Evolutionary conservation across 1,284 basidiomycete species (phyloP).

Genomic region (Mycosarcoma mackinlayi): DNA sequence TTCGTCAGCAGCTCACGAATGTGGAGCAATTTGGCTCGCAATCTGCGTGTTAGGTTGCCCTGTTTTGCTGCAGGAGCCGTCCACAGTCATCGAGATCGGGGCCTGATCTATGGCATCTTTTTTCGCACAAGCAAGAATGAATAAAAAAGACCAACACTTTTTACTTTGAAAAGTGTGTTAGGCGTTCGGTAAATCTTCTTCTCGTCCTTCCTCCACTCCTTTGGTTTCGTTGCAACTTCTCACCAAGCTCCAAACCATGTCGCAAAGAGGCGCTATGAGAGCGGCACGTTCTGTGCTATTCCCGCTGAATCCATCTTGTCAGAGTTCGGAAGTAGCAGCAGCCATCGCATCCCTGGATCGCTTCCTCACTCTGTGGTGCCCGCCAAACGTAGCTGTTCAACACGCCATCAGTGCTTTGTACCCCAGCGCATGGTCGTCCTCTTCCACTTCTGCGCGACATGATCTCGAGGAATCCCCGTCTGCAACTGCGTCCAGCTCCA

Average conservation of each 20-base stretch:
- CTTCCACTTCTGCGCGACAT: constrained; percentile 4
- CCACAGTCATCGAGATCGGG: no score
- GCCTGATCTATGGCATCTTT: no score
- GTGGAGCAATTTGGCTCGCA: no score
- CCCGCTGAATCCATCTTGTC: constrained; percentile 7
- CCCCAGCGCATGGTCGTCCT: constrained; percentile 2
- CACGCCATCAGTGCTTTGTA: neutral
- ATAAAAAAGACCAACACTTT: neutral
- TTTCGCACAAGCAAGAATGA: no score
- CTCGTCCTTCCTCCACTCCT: neutral
- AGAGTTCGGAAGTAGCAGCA: neutral
- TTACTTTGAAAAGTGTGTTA: no score
- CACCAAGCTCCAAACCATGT: constrained; percentile 8
- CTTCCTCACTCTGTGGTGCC: neutral
- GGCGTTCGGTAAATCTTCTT: neutral
- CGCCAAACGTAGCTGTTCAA: neutral
- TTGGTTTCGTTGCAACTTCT: neutral
- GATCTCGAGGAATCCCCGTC: neutral
- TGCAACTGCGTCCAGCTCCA: constrained; percentile 6
- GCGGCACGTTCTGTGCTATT: neutral
- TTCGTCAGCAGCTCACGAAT: no score
- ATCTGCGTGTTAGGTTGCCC: no score
- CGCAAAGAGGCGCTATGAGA: neutral
- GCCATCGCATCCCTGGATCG: neutral
- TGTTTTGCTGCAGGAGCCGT: no score